Percentiles rank a stretch among this genome's conserved stretches.
Evolutionary conservation across 805 yeast species (phyloP).

Genomic region (Wickerhamomyces sydowiorum): DNA sequence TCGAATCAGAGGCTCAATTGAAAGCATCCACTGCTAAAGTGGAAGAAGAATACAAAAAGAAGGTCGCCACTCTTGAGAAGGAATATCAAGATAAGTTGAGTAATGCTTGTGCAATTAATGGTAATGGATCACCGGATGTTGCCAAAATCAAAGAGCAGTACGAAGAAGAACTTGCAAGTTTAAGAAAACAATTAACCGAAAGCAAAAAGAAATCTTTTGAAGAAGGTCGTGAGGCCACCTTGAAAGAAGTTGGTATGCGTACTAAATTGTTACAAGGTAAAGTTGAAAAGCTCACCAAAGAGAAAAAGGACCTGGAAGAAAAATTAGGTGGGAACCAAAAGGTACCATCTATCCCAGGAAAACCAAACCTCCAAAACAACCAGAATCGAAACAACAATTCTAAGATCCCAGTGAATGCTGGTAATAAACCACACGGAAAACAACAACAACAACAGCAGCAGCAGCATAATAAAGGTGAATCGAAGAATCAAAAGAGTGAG

Average conservation of each 20-base stretch:
- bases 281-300: slow-evolving; percentile 28
- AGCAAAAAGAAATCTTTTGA: slow-evolving; percentile 13
- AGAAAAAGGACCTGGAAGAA: slow-evolving; percentile 31
- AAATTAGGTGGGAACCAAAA: slow-evolving; percentile 21
- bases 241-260: slow-evolving; percentile 31
- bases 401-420: not conserved
- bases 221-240: slow-evolving; percentile 20
- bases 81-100: slow-evolving; percentile 15
- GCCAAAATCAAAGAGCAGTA: slow-evolving; percentile 19
- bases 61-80: slow-evolving; percentile 13
- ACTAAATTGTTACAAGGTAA: slow-evolving; percentile 37
- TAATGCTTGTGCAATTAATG: slow-evolving; percentile 22
- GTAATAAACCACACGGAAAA: not conserved
- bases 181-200: slow-evolving; percentile 24
- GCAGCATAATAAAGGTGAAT: not conserved
- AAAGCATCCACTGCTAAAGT: slow-evolving; percentile 5
- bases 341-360: slow-evolving; percentile 1
- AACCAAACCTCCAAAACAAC: not conserved
- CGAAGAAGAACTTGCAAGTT: slow-evolving; percentile 24
- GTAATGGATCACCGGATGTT: slow-evolving; percentile 9
- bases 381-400: not conserved
- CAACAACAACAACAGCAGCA: not conserved
- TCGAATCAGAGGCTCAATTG: slow-evolving; percentile 22
- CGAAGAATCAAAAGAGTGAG: not conserved
- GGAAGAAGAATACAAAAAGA: slow-evolving; percentile 22